Percentiles rank a stretch among this genome's conserved stretches.
Evolutionary conservation across 2,329 filamentous ascomycete genomes (phyloP).

Genomic region (Sporothrix curviconia): DNA sequence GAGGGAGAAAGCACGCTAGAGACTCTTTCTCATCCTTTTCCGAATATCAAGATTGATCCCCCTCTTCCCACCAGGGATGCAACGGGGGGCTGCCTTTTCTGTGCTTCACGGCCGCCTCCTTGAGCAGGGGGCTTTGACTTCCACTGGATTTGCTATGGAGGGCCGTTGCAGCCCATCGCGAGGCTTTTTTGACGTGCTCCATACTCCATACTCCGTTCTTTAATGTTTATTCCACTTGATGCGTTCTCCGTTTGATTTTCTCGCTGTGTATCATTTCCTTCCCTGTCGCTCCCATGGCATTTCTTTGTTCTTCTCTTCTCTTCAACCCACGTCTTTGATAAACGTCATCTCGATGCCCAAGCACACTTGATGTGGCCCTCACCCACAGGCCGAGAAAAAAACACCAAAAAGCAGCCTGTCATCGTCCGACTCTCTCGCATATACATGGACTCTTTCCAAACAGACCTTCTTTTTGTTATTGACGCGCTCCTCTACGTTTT

Average conservation of each 20-base stretch:
- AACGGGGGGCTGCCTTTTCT: background rate
- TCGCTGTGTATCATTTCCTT: background rate
- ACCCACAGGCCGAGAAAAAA: too few relatives aligned
- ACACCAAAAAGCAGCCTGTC: too few relatives aligned
- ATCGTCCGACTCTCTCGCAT: too few relatives aligned
- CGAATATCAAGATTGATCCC: conserved; percentile 8
- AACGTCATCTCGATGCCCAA: background rate
- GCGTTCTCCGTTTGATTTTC: background rate
- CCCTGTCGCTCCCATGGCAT: too few relatives aligned
- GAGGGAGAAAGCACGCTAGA: background rate
- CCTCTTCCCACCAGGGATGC: conserved; percentile 1
- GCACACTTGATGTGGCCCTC: too few relatives aligned
- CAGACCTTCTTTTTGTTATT: too few relatives aligned
- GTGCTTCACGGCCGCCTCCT: background rate
- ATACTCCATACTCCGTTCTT: too few relatives aligned
- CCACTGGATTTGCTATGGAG: background rate
- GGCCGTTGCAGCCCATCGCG: too few relatives aligned
- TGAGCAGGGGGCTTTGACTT: background rate
- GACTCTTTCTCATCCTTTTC: background rate
- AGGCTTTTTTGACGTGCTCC: too few relatives aligned
- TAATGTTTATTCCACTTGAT: background rate
- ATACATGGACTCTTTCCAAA: too few relatives aligned
- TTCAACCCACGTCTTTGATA: background rate
- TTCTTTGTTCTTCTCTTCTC: background rate
- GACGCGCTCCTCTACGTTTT: too few relatives aligned